Evolutionary conservation across 2,329 filamentous ascomycete species (phyloP), one percentile per base, ranked within the genome.

Genomic region (Biscogniauxia mediterranea): DNA sequence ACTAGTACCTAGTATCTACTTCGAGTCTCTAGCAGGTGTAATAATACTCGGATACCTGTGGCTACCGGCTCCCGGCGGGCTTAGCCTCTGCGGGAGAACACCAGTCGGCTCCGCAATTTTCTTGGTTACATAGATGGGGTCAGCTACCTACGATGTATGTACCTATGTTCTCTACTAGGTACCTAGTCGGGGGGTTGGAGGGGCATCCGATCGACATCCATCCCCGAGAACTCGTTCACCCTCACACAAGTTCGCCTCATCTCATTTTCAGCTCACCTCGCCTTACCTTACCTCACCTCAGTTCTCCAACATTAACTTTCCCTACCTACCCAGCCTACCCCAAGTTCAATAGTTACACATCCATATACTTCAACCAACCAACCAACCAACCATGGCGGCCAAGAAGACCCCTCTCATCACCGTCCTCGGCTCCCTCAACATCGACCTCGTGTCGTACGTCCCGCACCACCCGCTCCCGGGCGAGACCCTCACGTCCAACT

Each of bases 341-440:
- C 7, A 32, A 32, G 28, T 32, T 32, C 3, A 53, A 23, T 17
- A 8, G 7, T 8, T 5, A 23, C 5, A 23, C 32, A 8, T 54
- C 28, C 2, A 55, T 11, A 53, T 21, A 54, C 52, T 23, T 15
- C 28, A 26, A 56, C 46, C 53, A 17, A 54, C 2, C 11, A 32
- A 32, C 28, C 28, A 8, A 32, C 38, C 49, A 42, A 68, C 38
- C 32, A 71, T 70, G 66, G 61, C 68, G 19, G 2, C 65, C 61
- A 61, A 60, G 13, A 46, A 46, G 61, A 68, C 61, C 56, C 80
- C 81, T 21, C 76, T 76, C 70, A 95, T 98, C 75, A 89, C 90
- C 65, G 85, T 97, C 64, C 88, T 98, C 68, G 94, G 94, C 69
- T 98, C 94, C 38, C 87, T 99, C 63, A 98, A 98, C 79, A 91